Percentiles rank a stretch among this genome's conserved stretches.
Conservation (phyloP, 352 stramenopile species). For the Sclerospora graminicola region DNA sequence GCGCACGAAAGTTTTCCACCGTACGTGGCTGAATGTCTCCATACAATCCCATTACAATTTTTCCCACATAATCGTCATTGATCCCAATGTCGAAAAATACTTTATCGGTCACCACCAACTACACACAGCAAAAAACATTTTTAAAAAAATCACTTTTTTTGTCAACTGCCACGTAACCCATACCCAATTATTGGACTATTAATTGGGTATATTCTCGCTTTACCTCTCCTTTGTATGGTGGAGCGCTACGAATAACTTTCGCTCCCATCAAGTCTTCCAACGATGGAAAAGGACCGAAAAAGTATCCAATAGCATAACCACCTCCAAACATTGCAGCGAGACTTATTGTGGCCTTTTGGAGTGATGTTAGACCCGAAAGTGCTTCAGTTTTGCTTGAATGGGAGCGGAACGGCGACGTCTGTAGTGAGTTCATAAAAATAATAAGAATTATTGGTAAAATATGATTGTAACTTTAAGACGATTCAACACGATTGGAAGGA, state of each 20-base stretch:
- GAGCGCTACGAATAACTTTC: slow-evolving; percentile 18
- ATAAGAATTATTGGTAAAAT: neutral
- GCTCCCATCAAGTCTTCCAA: slow-evolving; percentile 46
- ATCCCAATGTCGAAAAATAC: slow-evolving; percentile 97
- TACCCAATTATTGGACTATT: neutral
- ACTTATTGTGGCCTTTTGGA: slow-evolving; percentile 33
- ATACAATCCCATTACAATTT: slow-evolving; percentile 76
- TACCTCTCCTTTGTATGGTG: slow-evolving; percentile 41
- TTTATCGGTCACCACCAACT: slow-evolving; percentile 72
- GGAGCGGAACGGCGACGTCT: slow-evolving; percentile 22
- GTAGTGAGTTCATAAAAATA: neutral
- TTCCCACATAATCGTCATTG: slow-evolving; percentile 83
- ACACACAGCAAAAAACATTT: too few relatives aligned
- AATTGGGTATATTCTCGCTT: neutral
- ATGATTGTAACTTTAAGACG: neutral
- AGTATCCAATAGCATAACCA: slow-evolving; percentile 59
- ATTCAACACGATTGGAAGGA: neutral
- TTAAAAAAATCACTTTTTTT: neutral
- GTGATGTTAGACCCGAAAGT: slow-evolving; percentile 22
- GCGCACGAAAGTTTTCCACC: slow-evolving; percentile 64
- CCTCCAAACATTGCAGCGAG: slow-evolving; percentile 45
- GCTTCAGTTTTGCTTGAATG: slow-evolving; percentile 4
- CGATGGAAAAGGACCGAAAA: slow-evolving; percentile 53
- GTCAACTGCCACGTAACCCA: neutral
- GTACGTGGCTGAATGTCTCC: slow-evolving; percentile 71